A percentile compares a stretch with the other conserved stretches of the same genome.
Evolutionary conservation across 2,329 filamentous ascomycete species (phyloP).

Genomic region (Ophiostoma quercus): DNA sequence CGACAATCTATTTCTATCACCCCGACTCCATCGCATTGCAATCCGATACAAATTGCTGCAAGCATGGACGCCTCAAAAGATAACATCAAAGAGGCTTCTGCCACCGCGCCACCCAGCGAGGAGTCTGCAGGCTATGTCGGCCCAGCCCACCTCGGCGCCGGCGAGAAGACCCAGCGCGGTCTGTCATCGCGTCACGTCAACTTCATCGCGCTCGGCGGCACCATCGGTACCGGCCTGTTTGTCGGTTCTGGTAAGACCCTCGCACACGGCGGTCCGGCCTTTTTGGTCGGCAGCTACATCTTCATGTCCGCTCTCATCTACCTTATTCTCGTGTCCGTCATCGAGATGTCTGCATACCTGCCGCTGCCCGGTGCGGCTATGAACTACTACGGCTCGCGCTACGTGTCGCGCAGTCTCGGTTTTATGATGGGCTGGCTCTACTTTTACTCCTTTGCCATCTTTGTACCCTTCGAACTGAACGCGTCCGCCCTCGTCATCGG

Average conservation of each 20-base stretch:
- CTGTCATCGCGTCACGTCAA: slow-evolving; percentile 30
- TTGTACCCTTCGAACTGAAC: slow-evolving; percentile 38
- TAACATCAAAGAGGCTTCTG: neutral
- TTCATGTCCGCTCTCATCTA: slow-evolving; percentile 48
- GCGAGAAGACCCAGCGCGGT: neutral
- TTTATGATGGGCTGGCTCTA: slow-evolving; percentile 45
- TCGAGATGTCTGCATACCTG: slow-evolving; percentile 64
- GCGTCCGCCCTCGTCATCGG: slow-evolving; percentile 36
- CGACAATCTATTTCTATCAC: neutral
- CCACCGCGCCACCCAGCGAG: neutral
- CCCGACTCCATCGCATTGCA: neutral
- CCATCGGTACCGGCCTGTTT: slow-evolving; percentile 41
- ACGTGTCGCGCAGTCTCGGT: slow-evolving; percentile 7
- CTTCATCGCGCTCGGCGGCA: slow-evolving; percentile 37
- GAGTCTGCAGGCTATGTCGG: slow-evolving; percentile 4
- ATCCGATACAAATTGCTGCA: neutral
- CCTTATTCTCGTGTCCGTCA: slow-evolving; percentile 62
- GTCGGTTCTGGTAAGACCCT: slow-evolving; percentile 49
- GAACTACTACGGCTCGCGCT: slow-evolving; percentile 58
- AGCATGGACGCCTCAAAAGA: neutral
- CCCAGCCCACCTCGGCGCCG: neutral
- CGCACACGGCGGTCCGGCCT: slow-evolving; percentile 42
- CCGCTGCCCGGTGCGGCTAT: slow-evolving; percentile 59
- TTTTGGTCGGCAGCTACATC: slow-evolving; percentile 38
- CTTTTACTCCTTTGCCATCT: slow-evolving; percentile 42